A percentile compares a stretch with the other conserved stretches of the same genome.
phyloP scores from a whole-genome alignment of 2,329 filamentous ascomycete genomes.

The Calonectria hawksworthii region DNA sequence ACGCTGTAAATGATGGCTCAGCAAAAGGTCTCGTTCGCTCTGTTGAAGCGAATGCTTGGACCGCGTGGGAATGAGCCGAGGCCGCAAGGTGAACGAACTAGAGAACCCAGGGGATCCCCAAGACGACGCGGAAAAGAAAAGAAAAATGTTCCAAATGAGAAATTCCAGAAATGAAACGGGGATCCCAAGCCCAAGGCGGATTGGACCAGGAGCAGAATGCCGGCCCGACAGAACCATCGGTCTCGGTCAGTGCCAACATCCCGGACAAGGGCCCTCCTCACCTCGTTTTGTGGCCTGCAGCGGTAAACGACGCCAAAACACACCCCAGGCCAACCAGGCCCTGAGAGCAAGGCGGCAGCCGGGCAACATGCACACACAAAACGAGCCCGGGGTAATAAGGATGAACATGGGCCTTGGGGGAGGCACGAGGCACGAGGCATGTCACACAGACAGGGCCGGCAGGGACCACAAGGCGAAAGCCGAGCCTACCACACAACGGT shows the following conservation, averaged over 20 bases:
- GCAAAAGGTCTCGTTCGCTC: neutral
- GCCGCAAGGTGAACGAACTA: neutral
- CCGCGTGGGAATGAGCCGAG: neutral
- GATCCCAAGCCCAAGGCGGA: slow-evolving; percentile 1
- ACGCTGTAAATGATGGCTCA: neutral
- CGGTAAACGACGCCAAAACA: slow-evolving; percentile 12
- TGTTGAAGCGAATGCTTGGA: neutral
- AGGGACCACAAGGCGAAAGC: slow-evolving; percentile 22
- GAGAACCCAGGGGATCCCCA: neutral
- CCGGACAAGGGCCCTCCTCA: neutral
- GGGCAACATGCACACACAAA: slow-evolving; percentile 12
- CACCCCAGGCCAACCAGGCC: slow-evolving; percentile 4
- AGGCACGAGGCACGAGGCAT: slow-evolving; percentile 11
- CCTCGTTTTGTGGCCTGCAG: neutral
- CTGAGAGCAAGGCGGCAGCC: slow-evolving; percentile 2
- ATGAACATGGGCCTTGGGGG: slow-evolving; percentile 12
- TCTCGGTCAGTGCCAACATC: slow-evolving; percentile 17
- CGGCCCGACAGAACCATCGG: slow-evolving; percentile 12
- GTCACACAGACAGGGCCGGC: slow-evolving; percentile 13
- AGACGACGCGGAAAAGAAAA: neutral
- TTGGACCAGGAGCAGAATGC: neutral
- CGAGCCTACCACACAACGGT: slow-evolving; percentile 4
- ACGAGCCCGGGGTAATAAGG: slow-evolving; percentile 14
- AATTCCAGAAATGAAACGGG: slow-evolving; percentile 14
- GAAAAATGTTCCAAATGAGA: slow-evolving; percentile 14